Percentiles rank a stretch among this genome's conserved stretches.
Evolutionary conservation across 495 filamentous ascomycete genomes (phyloP).

Genomic region (Hypomontagnella monticulosa): DNA sequence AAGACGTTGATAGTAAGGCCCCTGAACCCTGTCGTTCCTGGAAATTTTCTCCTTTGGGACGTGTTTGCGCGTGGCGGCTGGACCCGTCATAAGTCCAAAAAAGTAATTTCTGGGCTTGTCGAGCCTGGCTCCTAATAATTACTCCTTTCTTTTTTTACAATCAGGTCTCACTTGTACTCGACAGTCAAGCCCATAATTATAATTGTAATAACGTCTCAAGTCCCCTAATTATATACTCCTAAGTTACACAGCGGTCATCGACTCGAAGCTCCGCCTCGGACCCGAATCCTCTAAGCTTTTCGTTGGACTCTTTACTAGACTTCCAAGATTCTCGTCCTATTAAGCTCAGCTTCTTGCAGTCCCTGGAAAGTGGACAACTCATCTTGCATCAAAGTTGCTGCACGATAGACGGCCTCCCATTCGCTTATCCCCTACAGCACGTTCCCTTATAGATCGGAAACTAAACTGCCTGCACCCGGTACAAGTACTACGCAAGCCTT

Average conservation of each 20-base stretch:
- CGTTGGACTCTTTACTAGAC: conserved; percentile 19
- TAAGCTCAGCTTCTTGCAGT: conserved; percentile 28
- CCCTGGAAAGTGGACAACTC: conserved; percentile 55
- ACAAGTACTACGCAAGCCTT: conserved; percentile 43
- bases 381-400: conserved; percentile 57
- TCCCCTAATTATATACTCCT: conserved; percentile 21
- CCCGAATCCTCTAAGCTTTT: conserved; percentile 25
- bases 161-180: not conserved
- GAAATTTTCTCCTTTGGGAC: conserved; percentile 39
- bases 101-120: conserved; percentile 26
- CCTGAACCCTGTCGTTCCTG: conserved; percentile 40
- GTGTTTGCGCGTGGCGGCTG: conserved; percentile 42
- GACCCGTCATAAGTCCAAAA: conserved; percentile 35
- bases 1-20: conserved; percentile 34
- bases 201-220: conserved; percentile 18
- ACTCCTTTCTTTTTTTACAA: conserved; percentile 21
- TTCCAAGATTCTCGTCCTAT: conserved; percentile 8
- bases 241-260: conserved; percentile 35
- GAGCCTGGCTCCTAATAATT: conserved; percentile 22
- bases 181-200: conserved; percentile 5
- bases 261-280: conserved; percentile 41
- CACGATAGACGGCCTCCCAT: conserved; percentile 53
- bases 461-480: conserved; percentile 37
- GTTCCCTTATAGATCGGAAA: conserved; percentile 39
- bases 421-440: conserved; percentile 39